phyloP scores from a whole-genome alignment of 108 stramenopile species.

The Cyclotella choctawhatcheeana region DNA sequence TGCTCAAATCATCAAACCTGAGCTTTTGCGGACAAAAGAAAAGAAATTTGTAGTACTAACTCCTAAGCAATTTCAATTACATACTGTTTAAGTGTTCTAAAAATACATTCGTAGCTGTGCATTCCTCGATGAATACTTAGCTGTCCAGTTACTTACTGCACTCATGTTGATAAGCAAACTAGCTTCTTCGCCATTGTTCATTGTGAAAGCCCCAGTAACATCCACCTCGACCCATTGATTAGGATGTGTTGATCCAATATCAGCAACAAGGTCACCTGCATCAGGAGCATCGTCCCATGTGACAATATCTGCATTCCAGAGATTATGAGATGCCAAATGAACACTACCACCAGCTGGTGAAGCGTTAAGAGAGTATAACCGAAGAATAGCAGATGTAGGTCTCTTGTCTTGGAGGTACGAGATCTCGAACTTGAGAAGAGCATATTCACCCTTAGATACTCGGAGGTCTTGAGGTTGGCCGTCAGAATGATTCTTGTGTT shows the following conservation, averaged over 20 bases:
- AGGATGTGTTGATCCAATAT: slow-evolving; percentile 17
- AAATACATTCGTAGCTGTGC: slow-evolving; percentile 32
- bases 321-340: slow-evolving; percentile 19
- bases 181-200: slow-evolving; percentile 6
- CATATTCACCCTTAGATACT: slow-evolving; percentile 9
- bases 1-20: too few species aligned
- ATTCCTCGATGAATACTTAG: slow-evolving; percentile 23
- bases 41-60: too few species aligned
- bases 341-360: slow-evolving; percentile 38
- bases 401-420: slow-evolving; percentile 17
- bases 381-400: slow-evolving; percentile 23
- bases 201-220: slow-evolving; percentile 22
- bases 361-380: slow-evolving; percentile 30
- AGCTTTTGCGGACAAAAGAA: too few species aligned
- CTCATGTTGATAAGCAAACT: slow-evolving; percentile 29
- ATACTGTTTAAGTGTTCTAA: background rate
- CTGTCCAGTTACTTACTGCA: slow-evolving; percentile 16
- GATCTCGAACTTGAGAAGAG: slow-evolving; percentile 33
- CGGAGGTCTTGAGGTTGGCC: background rate
- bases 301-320: slow-evolving; percentile 22
- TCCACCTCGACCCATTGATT: slow-evolving; percentile 44
- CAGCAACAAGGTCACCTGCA: slow-evolving; percentile 4
- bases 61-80: background rate
- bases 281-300: slow-evolving; percentile 32
- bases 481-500: background rate